These are phyloP conservation scores for Xylaria castorea DNA, from an alignment of 495 filamentous ascomycete species.

Conservation along the genomic window DNA sequence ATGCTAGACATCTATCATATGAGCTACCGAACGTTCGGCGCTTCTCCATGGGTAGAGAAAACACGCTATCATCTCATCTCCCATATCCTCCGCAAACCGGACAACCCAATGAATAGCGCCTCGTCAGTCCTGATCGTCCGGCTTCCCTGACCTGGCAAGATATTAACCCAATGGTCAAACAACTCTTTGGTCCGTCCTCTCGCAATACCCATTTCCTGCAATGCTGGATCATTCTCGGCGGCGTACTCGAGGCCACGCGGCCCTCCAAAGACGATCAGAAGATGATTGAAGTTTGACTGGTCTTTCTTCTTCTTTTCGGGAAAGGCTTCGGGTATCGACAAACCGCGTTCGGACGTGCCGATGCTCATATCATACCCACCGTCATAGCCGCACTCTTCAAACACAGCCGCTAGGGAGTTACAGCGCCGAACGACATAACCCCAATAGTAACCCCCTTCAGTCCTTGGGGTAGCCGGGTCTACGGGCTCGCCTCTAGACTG, in stretches of 20 bases:
- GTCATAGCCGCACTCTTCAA: slow-evolving; percentile 68
- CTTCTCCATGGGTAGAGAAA: neutral
- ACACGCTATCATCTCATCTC: slow-evolving; percentile 38
- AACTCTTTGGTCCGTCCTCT: slow-evolving; percentile 64
- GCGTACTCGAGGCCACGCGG: slow-evolving; percentile 74
- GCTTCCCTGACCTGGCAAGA: slow-evolving; percentile 75
- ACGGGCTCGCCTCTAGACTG: slow-evolving; percentile 59
- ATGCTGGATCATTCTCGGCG: slow-evolving; percentile 66
- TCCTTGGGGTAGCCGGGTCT: slow-evolving; percentile 64
- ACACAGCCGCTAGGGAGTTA: slow-evolving; percentile 65
- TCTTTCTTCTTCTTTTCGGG: slow-evolving; percentile 46
- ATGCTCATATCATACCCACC: slow-evolving; percentile 72
- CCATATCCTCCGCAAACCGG: slow-evolving; percentile 63
- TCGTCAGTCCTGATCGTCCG: slow-evolving; percentile 81
- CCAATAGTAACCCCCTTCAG: slow-evolving; percentile 78
- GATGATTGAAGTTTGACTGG: slow-evolving; percentile 62
- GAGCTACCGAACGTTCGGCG: neutral
- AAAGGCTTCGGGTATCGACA: slow-evolving; percentile 55
- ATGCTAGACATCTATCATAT: neutral
- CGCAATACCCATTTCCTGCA: slow-evolving; percentile 61
- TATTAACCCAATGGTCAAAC: slow-evolving; percentile 81
- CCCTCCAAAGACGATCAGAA: slow-evolving; percentile 76
- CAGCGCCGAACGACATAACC: slow-evolving; percentile 70
- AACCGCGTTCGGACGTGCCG: slow-evolving; percentile 76
- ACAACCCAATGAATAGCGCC: slow-evolving; percentile 73